Evolutionary conservation across 192 early-diverging fungal species (phyloP).

Genomic region (Polychytrium aggregatum): DNA sequence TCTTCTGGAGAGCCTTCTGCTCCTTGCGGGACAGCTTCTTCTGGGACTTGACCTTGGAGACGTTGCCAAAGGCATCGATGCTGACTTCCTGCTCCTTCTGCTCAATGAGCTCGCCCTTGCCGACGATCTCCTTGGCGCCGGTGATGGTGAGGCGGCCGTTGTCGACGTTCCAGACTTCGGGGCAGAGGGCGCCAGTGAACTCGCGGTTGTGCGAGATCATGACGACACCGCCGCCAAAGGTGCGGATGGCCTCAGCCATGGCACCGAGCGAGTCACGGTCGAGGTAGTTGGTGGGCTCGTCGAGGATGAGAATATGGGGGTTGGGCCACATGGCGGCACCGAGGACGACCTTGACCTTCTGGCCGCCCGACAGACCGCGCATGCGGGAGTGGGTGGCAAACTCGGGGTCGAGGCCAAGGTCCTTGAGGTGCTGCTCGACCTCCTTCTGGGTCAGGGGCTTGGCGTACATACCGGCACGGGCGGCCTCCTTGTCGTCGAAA

Average conservation of each 20-base stretch:
- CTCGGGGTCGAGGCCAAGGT: constrained; percentile 66
- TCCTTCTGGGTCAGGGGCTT: constrained; percentile 56
- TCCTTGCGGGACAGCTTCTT: constrained; percentile 42
- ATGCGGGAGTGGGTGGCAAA: constrained; percentile 70
- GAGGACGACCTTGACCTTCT: constrained; percentile 81
- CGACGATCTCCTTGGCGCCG: constrained; percentile 23
- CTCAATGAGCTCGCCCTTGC: constrained; percentile 28
- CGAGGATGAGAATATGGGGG: constrained; percentile 72
- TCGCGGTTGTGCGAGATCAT: constrained; percentile 77
- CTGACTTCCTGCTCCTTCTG: constrained; percentile 30
- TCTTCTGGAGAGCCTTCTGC: constrained; percentile 32
- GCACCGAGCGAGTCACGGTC: constrained; percentile 69
- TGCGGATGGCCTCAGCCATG: constrained; percentile 62
- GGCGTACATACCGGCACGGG: constrained; percentile 55
- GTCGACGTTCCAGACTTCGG: constrained; percentile 65
- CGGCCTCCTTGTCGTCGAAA: constrained; percentile 69
- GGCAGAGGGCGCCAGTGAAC: constrained; percentile 61
- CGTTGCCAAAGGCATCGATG: constrained; percentile 66
- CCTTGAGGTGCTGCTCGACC: constrained; percentile 59
- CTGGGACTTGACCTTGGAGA: constrained; percentile 56
- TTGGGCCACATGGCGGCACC: constrained; percentile 76
- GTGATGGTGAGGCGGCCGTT: constrained; percentile 41
- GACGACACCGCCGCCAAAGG: constrained; percentile 69
- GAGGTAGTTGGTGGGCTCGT: constrained; percentile 66
- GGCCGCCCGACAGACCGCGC: constrained; percentile 66